Evolutionary conservation across 441 rosid genomes (phyloP).

Genomic region (Erysimum cheiri): DNA sequence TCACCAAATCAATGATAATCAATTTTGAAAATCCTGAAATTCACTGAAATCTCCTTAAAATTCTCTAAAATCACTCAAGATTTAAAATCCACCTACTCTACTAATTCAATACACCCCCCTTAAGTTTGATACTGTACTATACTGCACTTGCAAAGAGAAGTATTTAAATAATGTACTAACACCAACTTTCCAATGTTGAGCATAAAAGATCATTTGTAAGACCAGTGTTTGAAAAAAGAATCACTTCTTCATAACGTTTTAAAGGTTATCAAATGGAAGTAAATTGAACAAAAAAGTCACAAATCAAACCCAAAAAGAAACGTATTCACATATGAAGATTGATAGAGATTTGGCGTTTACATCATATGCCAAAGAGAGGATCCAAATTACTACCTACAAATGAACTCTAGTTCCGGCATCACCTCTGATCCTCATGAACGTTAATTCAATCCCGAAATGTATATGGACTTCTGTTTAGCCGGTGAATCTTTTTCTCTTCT

Average conservation of each 20-base stretch:
- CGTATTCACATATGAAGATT: constrained; percentile 36
- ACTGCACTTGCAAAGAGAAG: not conserved
- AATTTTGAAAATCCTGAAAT: too few species aligned
- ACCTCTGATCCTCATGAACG: constrained; percentile 31
- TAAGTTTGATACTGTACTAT: not conserved
- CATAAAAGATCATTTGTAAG: not conserved
- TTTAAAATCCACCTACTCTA: too few species aligned
- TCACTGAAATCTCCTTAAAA: too few species aligned
- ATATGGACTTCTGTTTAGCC: constrained; percentile 30
- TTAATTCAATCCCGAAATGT: not conserved
- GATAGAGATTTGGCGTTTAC: constrained; percentile 1
- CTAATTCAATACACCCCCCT: too few species aligned
- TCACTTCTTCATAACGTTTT: not conserved
- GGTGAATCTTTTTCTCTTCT: not conserved
- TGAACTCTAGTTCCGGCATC: constrained; percentile 27
- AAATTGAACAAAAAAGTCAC: constrained; percentile 21
- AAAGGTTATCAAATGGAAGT: constrained; percentile 3
- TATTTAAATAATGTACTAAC: not conserved
- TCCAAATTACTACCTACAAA: constrained; percentile 17
- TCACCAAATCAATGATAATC: too few species aligned
- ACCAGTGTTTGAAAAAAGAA: not conserved
- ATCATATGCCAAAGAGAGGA: constrained; percentile 18
- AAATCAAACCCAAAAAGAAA: constrained; percentile 18
- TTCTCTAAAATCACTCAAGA: too few species aligned
- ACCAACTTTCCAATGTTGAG: not conserved